phyloP scores from a whole-genome alignment of 2,329 filamentous ascomycete genomes.

The Monilinia fructigena region DNA sequence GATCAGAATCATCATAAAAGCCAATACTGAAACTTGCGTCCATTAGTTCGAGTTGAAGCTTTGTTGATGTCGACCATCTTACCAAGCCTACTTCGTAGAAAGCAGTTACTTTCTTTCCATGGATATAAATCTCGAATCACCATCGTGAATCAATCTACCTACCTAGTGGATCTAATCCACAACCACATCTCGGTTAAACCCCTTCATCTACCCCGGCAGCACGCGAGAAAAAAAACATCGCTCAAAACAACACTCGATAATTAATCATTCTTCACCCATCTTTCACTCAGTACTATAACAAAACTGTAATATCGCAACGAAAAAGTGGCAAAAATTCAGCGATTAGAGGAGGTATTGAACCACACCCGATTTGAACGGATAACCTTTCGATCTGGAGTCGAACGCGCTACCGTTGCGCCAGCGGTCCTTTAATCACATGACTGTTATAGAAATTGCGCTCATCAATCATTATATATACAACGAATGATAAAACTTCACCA shows the following conservation, averaged over 20 bases:
- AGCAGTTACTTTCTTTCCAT: too few relatives aligned
- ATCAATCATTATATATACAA: background rate
- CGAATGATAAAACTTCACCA: too few relatives aligned
- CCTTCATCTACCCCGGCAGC: background rate
- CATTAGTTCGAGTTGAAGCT: too few relatives aligned
- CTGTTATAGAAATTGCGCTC: background rate
- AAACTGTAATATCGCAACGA: background rate
- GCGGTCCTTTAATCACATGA: background rate
- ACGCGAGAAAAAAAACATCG: background rate
- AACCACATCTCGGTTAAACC: background rate
- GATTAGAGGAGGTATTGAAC: background rate
- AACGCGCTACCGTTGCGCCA: background rate
- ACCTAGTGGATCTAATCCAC: background rate
- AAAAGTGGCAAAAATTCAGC: background rate
- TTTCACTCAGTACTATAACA: background rate
- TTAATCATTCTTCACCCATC: background rate
- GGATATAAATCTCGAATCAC: too few relatives aligned
- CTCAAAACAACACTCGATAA: background rate
- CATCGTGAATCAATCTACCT: too few relatives aligned
- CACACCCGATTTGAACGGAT: too few relatives aligned
- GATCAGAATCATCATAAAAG: too few relatives aligned
- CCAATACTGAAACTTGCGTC: too few relatives aligned
- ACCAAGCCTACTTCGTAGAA: too few relatives aligned
- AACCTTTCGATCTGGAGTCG: too few relatives aligned
- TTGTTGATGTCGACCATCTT: too few relatives aligned